Evolutionary conservation across 768 basidiomycete species (phyloP).

Genomic region (Melanogaster broomeanus): DNA sequence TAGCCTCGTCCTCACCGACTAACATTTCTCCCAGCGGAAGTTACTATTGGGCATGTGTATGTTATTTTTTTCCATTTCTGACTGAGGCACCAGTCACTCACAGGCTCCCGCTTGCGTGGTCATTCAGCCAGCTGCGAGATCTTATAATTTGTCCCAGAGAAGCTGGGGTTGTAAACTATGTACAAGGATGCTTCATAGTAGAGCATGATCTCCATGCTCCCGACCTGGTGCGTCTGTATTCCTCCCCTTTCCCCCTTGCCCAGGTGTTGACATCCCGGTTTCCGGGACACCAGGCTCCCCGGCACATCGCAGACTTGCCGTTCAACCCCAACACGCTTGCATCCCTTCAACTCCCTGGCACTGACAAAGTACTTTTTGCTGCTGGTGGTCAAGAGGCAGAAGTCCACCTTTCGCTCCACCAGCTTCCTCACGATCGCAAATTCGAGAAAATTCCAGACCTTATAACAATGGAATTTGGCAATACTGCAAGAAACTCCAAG

Average conservation of each 20-base stretch:
- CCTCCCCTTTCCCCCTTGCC: conserved; percentile 10
- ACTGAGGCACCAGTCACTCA: not conserved
- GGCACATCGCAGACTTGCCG: conserved; percentile 50
- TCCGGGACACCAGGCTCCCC: conserved; percentile 39
- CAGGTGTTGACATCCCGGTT: conserved; percentile 9
- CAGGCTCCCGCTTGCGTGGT: conserved; percentile 6
- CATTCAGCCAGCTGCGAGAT: conserved; percentile 71
- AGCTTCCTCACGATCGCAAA: conserved; percentile 23
- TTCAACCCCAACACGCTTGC: conserved; percentile 69
- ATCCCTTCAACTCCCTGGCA: conserved; percentile 51
- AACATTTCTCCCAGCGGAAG: conserved; percentile 42
- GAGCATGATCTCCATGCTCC: conserved; percentile 59
- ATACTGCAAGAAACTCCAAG: conserved; percentile 51
- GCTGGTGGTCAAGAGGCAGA: conserved; percentile 76
- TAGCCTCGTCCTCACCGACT: conserved; percentile 46
- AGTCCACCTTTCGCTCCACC: conserved; percentile 61
- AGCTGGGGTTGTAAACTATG: conserved; percentile 64
- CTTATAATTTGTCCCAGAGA: conserved; percentile 73
- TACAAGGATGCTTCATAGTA: conserved; percentile 52
- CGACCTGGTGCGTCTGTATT: conserved; percentile 41
- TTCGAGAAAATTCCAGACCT: conserved; percentile 11
- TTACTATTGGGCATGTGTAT: conserved; percentile 66
- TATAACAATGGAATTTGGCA: conserved; percentile 46
- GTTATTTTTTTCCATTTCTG: conserved; percentile 22
- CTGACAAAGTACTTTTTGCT: conserved; percentile 63